phyloP scores from a whole-genome alignment of 164 flowering plant genomes.

The Aristolochia fimbriata region DNA sequence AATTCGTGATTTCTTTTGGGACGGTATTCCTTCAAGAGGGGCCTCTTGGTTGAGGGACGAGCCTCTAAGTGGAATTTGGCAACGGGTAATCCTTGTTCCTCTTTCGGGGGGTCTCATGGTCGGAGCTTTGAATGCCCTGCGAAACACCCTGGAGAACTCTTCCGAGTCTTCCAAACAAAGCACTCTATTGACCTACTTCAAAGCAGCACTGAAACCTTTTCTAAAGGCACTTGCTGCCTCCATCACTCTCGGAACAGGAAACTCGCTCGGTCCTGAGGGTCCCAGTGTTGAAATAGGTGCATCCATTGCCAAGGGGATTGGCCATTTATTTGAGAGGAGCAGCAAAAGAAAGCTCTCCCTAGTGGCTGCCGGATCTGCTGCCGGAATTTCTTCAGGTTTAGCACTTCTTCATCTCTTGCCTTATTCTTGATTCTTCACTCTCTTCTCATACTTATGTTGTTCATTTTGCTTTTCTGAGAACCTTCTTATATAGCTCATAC shows the following conservation, averaged over 20 bases:
- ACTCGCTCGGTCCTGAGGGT: slow-evolving; percentile 95
- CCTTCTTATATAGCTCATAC: no score
- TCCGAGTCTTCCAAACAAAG: slow-evolving; percentile 4
- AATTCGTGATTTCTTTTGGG: slow-evolving; percentile 79
- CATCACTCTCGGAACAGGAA: slow-evolving; percentile 84
- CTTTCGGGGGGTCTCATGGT: slow-evolving; percentile 73
- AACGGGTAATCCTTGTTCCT: slow-evolving; percentile 59
- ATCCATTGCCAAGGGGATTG: slow-evolving; percentile 69
- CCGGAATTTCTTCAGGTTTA: slow-evolving; percentile 87
- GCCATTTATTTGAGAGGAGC: slow-evolving; percentile 29
- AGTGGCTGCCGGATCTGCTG: slow-evolving; percentile 91
- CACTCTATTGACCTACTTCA: slow-evolving; percentile 11
- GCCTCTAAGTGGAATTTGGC: slow-evolving; percentile 50
- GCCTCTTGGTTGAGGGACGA: slow-evolving; percentile 86
- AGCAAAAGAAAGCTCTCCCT: slow-evolving; percentile 48
- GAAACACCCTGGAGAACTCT: slow-evolving; percentile 19
- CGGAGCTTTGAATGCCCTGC: slow-evolving; percentile 37
- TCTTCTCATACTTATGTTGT: no score
- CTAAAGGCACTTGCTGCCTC: slow-evolving; percentile 77
- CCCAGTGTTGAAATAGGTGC: slow-evolving; percentile 94
- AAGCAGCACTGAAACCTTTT: slow-evolving; percentile 41
- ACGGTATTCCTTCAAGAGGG: slow-evolving; percentile 73
- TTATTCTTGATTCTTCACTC: no score
- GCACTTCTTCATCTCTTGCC: neutral
- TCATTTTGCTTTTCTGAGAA: no score